phyloP scores from a whole-genome alignment of 1,139 yeast species.

The Nakaseomyces nivariensis region DNA sequence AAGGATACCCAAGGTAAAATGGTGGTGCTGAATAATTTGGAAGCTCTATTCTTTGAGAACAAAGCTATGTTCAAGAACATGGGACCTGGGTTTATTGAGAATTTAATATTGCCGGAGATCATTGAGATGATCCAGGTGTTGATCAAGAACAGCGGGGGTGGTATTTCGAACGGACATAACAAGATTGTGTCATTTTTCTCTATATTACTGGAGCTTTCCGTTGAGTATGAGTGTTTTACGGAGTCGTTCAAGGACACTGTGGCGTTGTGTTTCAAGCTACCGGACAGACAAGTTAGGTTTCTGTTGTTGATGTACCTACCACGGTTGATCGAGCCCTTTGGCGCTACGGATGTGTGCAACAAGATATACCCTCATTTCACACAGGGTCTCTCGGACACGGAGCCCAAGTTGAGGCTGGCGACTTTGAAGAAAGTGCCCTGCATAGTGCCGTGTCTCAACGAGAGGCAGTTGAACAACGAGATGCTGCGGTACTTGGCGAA shows the following conservation, averaged over 20 bases:
- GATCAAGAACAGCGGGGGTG: conserved; percentile 4
- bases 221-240: conserved; percentile 29
- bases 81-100: conserved; percentile 51
- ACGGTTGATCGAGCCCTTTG: conserved; percentile 40
- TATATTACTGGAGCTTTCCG: conserved; percentile 16
- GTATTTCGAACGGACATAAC: conserved; percentile 22
- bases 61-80: conserved; percentile 12
- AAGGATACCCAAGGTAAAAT: conserved; percentile 21
- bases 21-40: conserved; percentile 19
- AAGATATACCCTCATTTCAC: conserved; percentile 58
- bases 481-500: conserved; percentile 72
- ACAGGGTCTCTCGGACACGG: conserved; percentile 80
- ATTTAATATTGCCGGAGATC: conserved; percentile 60
- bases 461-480: conserved; percentile 80
- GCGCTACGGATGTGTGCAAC: conserved; percentile 40
- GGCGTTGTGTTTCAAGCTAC: conserved; percentile 49
- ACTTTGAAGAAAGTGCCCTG: conserved; percentile 63
- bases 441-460: conserved; percentile 59
- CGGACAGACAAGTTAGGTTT: conserved; percentile 71
- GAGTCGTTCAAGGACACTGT: conserved; percentile 52
- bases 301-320: conserved; percentile 58
- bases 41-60: conserved; percentile 16
- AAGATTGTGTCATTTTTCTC: conserved; percentile 20
- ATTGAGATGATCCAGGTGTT: conserved; percentile 32
- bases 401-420: conserved; percentile 67